phyloP scores from a whole-genome alignment of 1,284 basidiomycete genomes.

The Sphaerobolus stellatus region DNA sequence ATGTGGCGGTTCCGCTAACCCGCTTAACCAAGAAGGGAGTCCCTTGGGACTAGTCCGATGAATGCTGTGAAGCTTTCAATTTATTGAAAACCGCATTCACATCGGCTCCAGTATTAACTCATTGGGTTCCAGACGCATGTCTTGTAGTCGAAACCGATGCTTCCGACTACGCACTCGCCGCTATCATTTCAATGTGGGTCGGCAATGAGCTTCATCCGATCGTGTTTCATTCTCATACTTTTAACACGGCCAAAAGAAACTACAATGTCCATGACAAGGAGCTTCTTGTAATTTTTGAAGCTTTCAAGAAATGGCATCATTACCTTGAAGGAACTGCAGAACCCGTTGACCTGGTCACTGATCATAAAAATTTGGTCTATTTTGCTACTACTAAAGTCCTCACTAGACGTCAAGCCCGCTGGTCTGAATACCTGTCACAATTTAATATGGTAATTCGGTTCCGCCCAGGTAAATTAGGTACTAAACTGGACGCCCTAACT shows the following conservation, averaged over 20 bases:
- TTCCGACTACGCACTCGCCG: slow-evolving; percentile 34
- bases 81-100: slow-evolving; percentile 36
- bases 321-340: background rate
- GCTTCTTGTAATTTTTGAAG: background rate
- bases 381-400: slow-evolving; percentile 14
- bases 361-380: slow-evolving; percentile 20
- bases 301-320: background rate
- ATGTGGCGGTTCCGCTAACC: slow-evolving; percentile 27
- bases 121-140: slow-evolving; percentile 32
- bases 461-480: background rate
- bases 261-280: background rate
- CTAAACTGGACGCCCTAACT: background rate
- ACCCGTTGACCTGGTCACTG: background rate
- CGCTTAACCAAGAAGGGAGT: slow-evolving; percentile 31
- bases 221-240: background rate
- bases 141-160: slow-evolving; percentile 34
- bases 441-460: slow-evolving; percentile 22
- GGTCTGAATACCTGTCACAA: slow-evolving; percentile 22
- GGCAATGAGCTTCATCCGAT: background rate
- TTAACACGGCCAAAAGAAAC: background rate
- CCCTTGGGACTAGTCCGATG: slow-evolving; percentile 31
- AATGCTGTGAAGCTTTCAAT: slow-evolving; percentile 25
- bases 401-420: slow-evolving; percentile 23
- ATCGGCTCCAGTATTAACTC: slow-evolving; percentile 32
- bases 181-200: slow-evolving; percentile 26